Percentiles rank a stretch among this genome's conserved stretches.
Evolutionary conservation across 1,139 yeast species (phyloP).

Genomic region (Diutina siamensis): DNA sequence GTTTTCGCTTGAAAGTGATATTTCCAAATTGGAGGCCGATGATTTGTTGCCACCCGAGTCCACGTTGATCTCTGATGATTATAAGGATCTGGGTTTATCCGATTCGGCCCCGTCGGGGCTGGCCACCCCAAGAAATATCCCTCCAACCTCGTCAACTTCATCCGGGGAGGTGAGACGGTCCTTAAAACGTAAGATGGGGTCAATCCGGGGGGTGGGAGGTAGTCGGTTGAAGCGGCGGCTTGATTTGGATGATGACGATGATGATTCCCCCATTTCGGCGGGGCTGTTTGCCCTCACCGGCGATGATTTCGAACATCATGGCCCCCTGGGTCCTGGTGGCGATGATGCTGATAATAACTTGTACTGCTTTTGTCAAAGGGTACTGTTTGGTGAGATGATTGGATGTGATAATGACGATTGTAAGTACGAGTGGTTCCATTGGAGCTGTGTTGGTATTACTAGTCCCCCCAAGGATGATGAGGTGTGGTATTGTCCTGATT

Average conservation of each 20-base stretch:
- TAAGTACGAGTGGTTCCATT: conserved; percentile 81
- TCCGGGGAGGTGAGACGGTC: neutral
- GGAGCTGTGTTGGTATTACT: conserved; percentile 71
- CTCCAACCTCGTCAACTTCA: neutral
- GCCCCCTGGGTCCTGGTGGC: conserved; percentile 6
- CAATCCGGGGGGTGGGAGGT: neutral
- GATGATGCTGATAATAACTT: conserved; percentile 57
- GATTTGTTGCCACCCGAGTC: conserved; percentile 57
- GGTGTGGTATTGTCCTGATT: conserved; percentile 64
- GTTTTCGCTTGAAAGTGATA: conserved; percentile 60
- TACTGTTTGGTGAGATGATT: conserved; percentile 84
- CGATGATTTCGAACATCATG: conserved; percentile 8
- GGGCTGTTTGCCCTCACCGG: conserved; percentile 8
- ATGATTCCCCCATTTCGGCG: neutral
- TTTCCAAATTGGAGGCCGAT: conserved; percentile 64
- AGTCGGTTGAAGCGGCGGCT: neutral
- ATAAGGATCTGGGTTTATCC: neutral
- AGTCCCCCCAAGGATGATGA: conserved; percentile 57
- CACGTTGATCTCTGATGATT: conserved; percentile 11
- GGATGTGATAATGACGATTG: conserved; percentile 83
- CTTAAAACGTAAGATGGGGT: conserved; percentile 2
- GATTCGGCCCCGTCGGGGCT: neutral
- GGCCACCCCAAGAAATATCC: conserved; percentile 1
- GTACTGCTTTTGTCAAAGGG: conserved; percentile 78
- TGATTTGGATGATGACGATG: conserved; percentile 1